Base-by-base conservation (phyloP, 345 rosid species). In the Gossypium arboreum region DNA sequence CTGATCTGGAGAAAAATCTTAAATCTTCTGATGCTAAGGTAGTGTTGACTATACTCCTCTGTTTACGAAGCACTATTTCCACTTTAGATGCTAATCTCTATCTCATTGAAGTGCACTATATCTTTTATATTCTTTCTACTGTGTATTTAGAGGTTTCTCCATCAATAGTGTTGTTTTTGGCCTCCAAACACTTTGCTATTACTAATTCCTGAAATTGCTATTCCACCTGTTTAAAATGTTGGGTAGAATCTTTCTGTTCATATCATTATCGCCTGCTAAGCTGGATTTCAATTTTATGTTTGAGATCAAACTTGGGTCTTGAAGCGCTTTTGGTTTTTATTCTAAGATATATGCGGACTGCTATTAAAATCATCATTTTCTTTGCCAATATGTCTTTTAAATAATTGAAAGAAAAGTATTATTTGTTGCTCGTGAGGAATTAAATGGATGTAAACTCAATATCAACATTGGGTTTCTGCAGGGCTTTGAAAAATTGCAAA, bases 21-120 rank as follows among this genome's bases (percentile, higher is more conserved):
- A 84, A 79, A 76, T 75, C 86, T 63, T 80, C 88, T 71, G 87
- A 87, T 85, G 78, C 80, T 22, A 88, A 91, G 98, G 98, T 94
- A 83, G 48, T 78, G 59, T 11, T 12, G 6, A 61, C 54, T 64
- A 5, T 64, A 45, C 68, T 63, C n/a, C 17, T 7, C 29, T 52
- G 50, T 3, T 39, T 15, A 55, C 0, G 29, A 24, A 62, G 52
- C 68, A 68, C 48, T 20, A 61, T 18, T 29, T 7, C 41, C 47
- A 22, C 17, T 24, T 68, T 50, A 63, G 68, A 34, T 63, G 68
- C 11, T 62, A 62, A 15, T 39, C 41, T 63, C n/a, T 3, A 4
- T 68, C 7, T 22, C 1, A 24, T 24, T 48, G 58, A 68, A 68
- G 57, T 50, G 43, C 18, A 1, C 25, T 25, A 25, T 50, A 9